phyloP scores from a whole-genome alignment of 129 eudicot species.

The Escallonia herrerae region DNA sequence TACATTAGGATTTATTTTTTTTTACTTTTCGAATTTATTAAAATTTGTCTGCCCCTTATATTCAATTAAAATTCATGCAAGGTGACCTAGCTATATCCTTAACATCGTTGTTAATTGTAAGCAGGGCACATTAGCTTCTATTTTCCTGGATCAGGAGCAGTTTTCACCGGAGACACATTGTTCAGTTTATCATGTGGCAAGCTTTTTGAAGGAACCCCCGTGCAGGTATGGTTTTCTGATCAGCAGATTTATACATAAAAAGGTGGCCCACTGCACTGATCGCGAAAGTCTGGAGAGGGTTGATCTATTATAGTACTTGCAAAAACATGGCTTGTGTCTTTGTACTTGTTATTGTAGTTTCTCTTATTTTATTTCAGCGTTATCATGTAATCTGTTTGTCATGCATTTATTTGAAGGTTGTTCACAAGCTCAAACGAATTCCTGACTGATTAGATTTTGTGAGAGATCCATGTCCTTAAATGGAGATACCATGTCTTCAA shows the following conservation, averaged over 20 bases:
- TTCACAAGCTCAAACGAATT: too few species aligned
- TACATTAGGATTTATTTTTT: too few species aligned
- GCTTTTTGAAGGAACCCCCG: constrained; percentile 90
- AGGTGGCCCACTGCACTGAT: background rate
- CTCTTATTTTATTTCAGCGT: background rate
- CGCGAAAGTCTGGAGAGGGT: background rate
- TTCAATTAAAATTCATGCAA: background rate
- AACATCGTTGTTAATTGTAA: constrained; percentile 6
- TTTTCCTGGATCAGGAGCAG: constrained; percentile 67
- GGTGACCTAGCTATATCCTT: background rate
- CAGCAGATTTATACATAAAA: background rate
- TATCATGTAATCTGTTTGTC: background rate
- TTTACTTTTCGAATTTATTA: too few species aligned
- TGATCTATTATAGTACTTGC: too few species aligned
- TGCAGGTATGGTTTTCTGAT: constrained; percentile 43
- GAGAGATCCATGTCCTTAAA: too few species aligned
- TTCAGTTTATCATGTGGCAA: constrained; percentile 96
- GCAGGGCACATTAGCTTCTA: constrained; percentile 90
- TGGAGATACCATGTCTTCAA: too few species aligned
- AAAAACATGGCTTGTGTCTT: background rate
- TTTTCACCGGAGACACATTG: constrained; percentile 88
- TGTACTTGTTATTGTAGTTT: background rate
- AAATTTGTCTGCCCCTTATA: too few species aligned
- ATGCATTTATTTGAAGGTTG: too few species aligned
- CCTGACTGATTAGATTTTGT: too few species aligned